Evolutionary conservation across 2,329 filamentous ascomycete genomes (phyloP), one percentile per base, ranked within the genome.

Genomic region (Clonostachys rosea): DNA sequence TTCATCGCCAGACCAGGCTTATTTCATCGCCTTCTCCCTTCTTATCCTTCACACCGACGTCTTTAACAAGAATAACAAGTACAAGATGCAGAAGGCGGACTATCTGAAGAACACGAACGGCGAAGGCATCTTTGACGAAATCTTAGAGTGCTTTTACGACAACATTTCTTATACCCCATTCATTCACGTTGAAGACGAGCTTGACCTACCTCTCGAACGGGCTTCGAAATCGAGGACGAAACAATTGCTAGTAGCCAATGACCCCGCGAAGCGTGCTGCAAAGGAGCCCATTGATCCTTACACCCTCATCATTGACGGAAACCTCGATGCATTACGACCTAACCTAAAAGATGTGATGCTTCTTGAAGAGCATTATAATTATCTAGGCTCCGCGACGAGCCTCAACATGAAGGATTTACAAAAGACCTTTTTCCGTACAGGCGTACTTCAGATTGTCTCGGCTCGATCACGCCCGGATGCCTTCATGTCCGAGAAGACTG

Each of bases 21-120:
- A 97, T 64, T 96, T 97, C 59, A 92, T 97, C 53, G 91, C 92
- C 14, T 99, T 99, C 62, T 97, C 92, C 3, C 83, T 99, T 48
- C 80, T 99, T 50, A 96, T 99, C 56, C 75, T 99, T 34, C 94
- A 99, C 59, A 97, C 94, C 0, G 94, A 99, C 62, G 89, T 95
- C n/a, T 97, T 97, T 81, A 99, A 99, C 75, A 96, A 95, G 69
- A 99, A 97, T 73, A 97, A 97, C 71, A 97, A 97, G 70, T 82
- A 94, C 65, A 99, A 99, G 68, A 99, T 99, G 94, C 91, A 95
- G 61, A 95, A 95, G 62, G 71, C 79, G 1, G 94, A 97, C 60
- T 99, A 99, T 66, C 78, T 97, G 56, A 96, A 95, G 67, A 97
- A 97, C 63, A 95, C 91, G 0, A 84, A 84, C 18, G 91, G 89